Evolutionary conservation across 2,329 filamentous ascomycete species (phyloP).

Genomic region (Monosporascus sp.): DNA sequence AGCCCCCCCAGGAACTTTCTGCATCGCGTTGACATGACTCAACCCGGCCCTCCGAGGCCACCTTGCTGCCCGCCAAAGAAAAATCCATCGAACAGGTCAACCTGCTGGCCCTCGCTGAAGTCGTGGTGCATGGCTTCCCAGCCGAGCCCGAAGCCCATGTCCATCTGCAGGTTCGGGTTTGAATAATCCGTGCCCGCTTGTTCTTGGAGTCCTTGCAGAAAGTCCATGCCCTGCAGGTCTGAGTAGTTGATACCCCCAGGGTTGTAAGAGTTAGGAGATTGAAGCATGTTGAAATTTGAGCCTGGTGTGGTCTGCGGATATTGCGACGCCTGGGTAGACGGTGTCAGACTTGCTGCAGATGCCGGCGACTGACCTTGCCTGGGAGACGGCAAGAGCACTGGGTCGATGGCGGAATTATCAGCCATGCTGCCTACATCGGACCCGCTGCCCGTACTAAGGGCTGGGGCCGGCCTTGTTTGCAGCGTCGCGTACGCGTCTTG

Average conservation of each 20-base stretch:
- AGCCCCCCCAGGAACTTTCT: background rate
- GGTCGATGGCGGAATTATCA: slow-evolving; percentile 35
- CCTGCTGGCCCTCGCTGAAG: slow-evolving; percentile 52
- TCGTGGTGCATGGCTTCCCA: slow-evolving; percentile 60
- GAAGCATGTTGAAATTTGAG: slow-evolving; percentile 20
- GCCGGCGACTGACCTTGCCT: slow-evolving; percentile 29
- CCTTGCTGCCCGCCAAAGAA: slow-evolving; percentile 59
- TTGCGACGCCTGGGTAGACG: slow-evolving; percentile 19
- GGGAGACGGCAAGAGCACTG: slow-evolving; percentile 41
- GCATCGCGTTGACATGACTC: background rate
- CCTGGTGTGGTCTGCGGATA: slow-evolving; percentile 13
- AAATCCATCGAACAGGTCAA: slow-evolving; percentile 68
- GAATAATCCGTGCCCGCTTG: slow-evolving; percentile 18
- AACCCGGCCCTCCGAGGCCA: slow-evolving; percentile 8
- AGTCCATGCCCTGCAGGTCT: slow-evolving; percentile 51
- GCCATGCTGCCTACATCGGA: slow-evolving; percentile 30
- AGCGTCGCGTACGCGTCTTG: slow-evolving; percentile 33
- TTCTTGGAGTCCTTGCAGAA: slow-evolving; percentile 41
- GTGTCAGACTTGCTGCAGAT: slow-evolving; percentile 28
- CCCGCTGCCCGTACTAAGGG: slow-evolving; percentile 32
- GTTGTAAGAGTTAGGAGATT: slow-evolving; percentile 25
- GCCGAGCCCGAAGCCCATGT: slow-evolving; percentile 63
- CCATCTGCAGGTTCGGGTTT: slow-evolving; percentile 46
- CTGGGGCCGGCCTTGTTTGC: slow-evolving; percentile 34
- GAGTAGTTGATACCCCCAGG: slow-evolving; percentile 32